Percentiles rank a stretch among this genome's conserved stretches.
phyloP scores from a whole-genome alignment of 2,329 filamentous ascomycete genomes.

The Fusarium phyllophilum region DNA sequence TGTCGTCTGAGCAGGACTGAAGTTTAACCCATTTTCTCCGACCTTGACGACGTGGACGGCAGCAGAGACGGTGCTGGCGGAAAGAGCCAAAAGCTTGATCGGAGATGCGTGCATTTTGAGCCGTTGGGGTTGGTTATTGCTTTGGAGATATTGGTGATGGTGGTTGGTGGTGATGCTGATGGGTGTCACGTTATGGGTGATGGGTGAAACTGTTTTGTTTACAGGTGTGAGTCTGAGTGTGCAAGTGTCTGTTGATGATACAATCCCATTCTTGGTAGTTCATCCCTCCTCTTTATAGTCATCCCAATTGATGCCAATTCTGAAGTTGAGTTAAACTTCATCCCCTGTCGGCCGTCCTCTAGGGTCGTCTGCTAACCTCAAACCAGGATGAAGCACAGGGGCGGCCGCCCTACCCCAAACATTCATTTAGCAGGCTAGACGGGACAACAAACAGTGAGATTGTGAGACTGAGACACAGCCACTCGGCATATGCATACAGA shows the following conservation, averaged over 20 bases:
- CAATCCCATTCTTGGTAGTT: neutral
- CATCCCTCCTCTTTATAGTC: slow-evolving; percentile 19
- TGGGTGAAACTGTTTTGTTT: neutral
- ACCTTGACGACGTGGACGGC: slow-evolving; percentile 40
- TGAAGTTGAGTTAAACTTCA: slow-evolving; percentile 7
- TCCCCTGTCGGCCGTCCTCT: neutral
- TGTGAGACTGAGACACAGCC: slow-evolving; percentile 18
- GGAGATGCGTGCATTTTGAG: slow-evolving; percentile 24
- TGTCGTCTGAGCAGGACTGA: slow-evolving; percentile 61
- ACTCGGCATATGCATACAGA: slow-evolving; percentile 1
- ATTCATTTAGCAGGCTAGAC: neutral
- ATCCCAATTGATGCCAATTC: neutral
- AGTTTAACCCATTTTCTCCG: slow-evolving; percentile 52
- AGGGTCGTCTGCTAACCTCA: slow-evolving; percentile 21
- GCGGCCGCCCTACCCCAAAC: slow-evolving; percentile 20
- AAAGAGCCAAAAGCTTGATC: slow-evolving; percentile 23
- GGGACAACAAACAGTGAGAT: neutral
- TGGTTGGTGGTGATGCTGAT: neutral
- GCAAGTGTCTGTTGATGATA: neutral
- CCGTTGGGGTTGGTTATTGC: too few species aligned
- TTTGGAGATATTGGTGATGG: neutral
- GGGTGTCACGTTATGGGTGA: neutral
- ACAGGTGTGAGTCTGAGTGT: slow-evolving; percentile 1
- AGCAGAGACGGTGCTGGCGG: slow-evolving; percentile 18
- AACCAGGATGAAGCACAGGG: slow-evolving; percentile 32